Evolutionary conservation across 169 alveolate genomes (phyloP).

Genomic region (Eimeria sp.): DNA sequence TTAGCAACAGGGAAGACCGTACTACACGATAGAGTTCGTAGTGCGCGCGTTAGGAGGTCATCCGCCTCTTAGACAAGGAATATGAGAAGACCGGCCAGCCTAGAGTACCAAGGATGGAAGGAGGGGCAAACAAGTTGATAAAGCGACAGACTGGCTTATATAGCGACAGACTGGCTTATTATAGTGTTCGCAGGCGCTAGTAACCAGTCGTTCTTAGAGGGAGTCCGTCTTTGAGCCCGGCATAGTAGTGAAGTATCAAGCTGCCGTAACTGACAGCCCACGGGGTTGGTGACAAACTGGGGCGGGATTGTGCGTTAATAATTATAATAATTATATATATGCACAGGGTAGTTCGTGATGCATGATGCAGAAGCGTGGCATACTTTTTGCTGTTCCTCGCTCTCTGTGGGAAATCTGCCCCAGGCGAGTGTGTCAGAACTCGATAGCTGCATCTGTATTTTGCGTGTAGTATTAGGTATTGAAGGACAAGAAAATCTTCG

Average conservation of each 20-base stretch:
- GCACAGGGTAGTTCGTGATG: background rate
- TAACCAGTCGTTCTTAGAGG: background rate
- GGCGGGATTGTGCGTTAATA: background rate
- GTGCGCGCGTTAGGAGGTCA: background rate
- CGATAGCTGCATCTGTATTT: background rate
- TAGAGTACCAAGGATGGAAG: background rate
- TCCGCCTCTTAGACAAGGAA: background rate
- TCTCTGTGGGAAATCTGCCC: background rate
- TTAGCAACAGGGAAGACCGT: background rate
- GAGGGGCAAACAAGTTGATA: background rate
- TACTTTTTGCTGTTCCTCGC: background rate
- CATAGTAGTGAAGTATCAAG: background rate
- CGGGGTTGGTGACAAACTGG: background rate
- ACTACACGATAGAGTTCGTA: background rate
- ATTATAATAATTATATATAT: too few relatives aligned
- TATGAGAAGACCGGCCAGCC: background rate
- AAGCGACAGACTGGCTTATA: background rate
- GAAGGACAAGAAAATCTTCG: background rate
- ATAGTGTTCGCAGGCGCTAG: background rate
- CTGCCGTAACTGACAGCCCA: background rate
- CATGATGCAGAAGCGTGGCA: background rate
- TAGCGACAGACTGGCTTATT: background rate
- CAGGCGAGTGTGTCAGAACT: background rate
- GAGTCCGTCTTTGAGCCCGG: background rate
- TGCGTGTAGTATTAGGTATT: background rate